Conservation (phyloP, 371 early-diverging fungal genomes). For the Rhizopus delemar region DNA sequence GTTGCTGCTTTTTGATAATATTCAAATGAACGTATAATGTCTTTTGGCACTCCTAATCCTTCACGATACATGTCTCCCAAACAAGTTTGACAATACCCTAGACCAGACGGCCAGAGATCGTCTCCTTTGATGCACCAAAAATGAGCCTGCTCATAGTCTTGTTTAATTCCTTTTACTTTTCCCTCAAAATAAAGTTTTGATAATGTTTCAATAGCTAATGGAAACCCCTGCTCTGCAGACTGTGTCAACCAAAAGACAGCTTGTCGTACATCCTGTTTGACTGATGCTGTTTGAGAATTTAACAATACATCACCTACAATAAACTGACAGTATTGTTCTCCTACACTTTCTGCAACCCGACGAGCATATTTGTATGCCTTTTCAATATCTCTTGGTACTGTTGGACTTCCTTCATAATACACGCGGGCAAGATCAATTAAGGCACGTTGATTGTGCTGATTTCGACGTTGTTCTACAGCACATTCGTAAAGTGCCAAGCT, state of each 20-base stretch:
- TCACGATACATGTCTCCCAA: slow-evolving; percentile 49
- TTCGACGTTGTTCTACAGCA: slow-evolving; percentile 21
- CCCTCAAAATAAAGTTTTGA: slow-evolving; percentile 45
- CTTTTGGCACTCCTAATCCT: slow-evolving; percentile 47
- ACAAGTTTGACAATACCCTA: slow-evolving; percentile 51
- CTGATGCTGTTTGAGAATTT: slow-evolving; percentile 11
- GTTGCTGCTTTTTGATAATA: slow-evolving; percentile 55
- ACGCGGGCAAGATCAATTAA: slow-evolving; percentile 41
- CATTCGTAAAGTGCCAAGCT: slow-evolving; percentile 38
- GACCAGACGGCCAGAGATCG: slow-evolving; percentile 54
- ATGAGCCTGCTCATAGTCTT: slow-evolving; percentile 42
- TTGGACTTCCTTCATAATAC: slow-evolving; percentile 47
- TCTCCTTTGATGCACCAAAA: slow-evolving; percentile 50
- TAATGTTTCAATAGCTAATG: slow-evolving; percentile 45
- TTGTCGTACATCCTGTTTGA: slow-evolving; percentile 36
- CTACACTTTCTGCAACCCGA: slow-evolving; percentile 39
- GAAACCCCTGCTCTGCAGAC: slow-evolving; percentile 49
- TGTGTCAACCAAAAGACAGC: slow-evolving; percentile 52
- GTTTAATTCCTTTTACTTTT: slow-evolving; percentile 27
- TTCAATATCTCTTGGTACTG: slow-evolving; percentile 34
- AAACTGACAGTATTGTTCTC: slow-evolving; percentile 53
- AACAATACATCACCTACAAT: slow-evolving; percentile 49
- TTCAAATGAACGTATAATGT: slow-evolving; percentile 41
- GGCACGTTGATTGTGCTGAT: slow-evolving; percentile 37
- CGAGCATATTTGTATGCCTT: slow-evolving; percentile 48